phyloP scores from a whole-genome alignment of 2,329 filamentous ascomycete genomes.

The Fusarium luffae region DNA sequence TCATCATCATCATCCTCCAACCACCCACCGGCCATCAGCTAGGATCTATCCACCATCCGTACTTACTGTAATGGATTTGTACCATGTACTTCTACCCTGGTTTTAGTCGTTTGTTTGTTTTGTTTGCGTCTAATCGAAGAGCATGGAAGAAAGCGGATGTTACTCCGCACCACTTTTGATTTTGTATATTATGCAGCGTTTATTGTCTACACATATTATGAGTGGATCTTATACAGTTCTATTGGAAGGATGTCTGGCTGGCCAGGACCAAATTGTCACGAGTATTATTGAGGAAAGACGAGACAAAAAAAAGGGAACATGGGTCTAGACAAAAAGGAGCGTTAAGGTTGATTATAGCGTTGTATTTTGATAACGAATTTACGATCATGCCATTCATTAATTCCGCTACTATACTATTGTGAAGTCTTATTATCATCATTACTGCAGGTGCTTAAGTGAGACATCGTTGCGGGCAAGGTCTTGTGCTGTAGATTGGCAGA shows the following conservation, averaged over 20 bases:
- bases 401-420: background rate
- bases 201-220: background rate
- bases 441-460: background rate
- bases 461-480: background rate
- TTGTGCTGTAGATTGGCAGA: background rate
- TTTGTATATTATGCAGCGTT: conserved; percentile 22
- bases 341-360: conserved; percentile 10
- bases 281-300: background rate
- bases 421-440: background rate
- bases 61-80: background rate
- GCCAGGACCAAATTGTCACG: conserved; percentile 17
- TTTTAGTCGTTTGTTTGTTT: conserved; percentile 26
- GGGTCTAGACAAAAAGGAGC: conserved; percentile 36
- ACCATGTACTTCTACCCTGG: conserved; percentile 10
- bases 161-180: background rate
- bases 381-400: background rate
- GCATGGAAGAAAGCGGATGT: conserved; percentile 31
- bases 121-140: conserved; percentile 29
- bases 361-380: conserved; percentile 11
- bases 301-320: background rate
- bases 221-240: background rate
- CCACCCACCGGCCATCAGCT: background rate
- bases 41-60: background rate
- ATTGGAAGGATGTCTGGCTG: conserved; percentile 28
- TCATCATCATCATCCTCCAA: background rate